Base-by-base conservation (phyloP, 345 rosid genomes). In the Triadica sebifera region DNA sequence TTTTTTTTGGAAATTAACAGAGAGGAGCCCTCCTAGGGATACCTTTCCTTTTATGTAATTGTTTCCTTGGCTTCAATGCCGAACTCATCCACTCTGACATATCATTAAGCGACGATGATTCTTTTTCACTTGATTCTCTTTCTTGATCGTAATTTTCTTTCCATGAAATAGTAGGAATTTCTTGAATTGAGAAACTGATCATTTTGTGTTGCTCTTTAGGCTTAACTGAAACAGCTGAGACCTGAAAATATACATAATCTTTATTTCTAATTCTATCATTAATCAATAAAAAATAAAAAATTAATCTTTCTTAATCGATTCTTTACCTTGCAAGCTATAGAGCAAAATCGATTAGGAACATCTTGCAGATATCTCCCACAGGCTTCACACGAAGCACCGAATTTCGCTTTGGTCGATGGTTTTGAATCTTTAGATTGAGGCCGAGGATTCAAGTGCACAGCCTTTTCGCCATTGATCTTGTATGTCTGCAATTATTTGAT, bases 381-480 rank as follows among this genome's bases (percentile, higher is more conserved):
- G 37, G 93, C 86, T 20, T 78, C 86, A 76, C 98, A 93, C 50
- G 96, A 73, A 64, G 85, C 91, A 59, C 83, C 83, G 6, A 72
- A 76, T 76, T 90, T 91, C 12, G 89, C 83, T 77, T 93, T 90
- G 3, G 96, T 87, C 12, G 98, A 91, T 56, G 97, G 94, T 65
- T 87, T 91, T 65, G 93, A 75, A 58, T 93, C 97, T 80, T 89
- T 90, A 6, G 84, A 74, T 75, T 90, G 91, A 47, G 97, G 98
- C 75, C 97, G 74, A 3, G 97, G 89, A 73, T 82, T 90, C 84
- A 93, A 81, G 80, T 91, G 98, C 49, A 93, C 89, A 6, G 97
- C 96, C 72, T 89, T 91, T 73, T 90, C 97, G 15, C 97, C 97
- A 76, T 93, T 93, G 80, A 91, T 88, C 84, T 90, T 91, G 65